Evolutionary conservation across 768 basidiomycete genomes (phyloP).

Genomic region (Rhodotorula toruloides): DNA sequence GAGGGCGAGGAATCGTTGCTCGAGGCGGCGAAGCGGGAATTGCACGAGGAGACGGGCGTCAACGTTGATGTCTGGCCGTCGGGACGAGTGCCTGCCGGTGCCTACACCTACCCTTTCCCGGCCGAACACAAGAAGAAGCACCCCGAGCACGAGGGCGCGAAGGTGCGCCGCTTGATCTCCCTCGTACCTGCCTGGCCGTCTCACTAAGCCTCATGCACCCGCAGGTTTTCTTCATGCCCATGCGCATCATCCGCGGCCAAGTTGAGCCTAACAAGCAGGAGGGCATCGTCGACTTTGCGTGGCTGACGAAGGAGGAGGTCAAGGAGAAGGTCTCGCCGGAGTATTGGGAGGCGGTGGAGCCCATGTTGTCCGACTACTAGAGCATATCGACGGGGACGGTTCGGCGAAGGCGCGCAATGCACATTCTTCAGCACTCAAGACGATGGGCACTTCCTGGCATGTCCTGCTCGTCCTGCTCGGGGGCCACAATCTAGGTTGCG

Average conservation of each 20-base stretch:
- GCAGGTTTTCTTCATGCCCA: constrained; percentile 91
- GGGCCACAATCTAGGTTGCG: neutral
- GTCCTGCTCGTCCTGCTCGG: no score
- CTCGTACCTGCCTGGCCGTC: neutral
- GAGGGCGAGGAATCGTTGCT: constrained; percentile 34
- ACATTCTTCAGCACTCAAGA: neutral
- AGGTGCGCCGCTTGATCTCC: constrained; percentile 16
- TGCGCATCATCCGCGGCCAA: constrained; percentile 85
- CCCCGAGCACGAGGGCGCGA: constrained; percentile 17
- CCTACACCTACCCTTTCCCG: constrained; percentile 57
- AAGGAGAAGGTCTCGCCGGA: constrained; percentile 59
- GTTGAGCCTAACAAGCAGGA: constrained; percentile 56
- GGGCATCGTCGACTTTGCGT: constrained; percentile 70
- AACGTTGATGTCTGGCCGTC: constrained; percentile 92
- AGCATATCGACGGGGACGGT: neutral
- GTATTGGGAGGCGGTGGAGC: constrained; percentile 73
- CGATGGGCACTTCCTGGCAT: no score
- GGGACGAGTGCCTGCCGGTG: constrained; percentile 79
- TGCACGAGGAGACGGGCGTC: constrained; percentile 66
- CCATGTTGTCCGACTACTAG: constrained; percentile 67
- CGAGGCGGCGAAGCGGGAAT: constrained; percentile 68
- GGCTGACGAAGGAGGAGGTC: constrained; percentile 91
- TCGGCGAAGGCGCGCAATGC: neutral
- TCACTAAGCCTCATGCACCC: neutral
- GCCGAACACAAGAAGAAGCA: constrained; percentile 28